Evolutionary conservation across 176 grass and related monocot species (phyloP), one percentile per base, ranked within the genome.

Genomic region (Miscanthus lutarioriparius): DNA sequence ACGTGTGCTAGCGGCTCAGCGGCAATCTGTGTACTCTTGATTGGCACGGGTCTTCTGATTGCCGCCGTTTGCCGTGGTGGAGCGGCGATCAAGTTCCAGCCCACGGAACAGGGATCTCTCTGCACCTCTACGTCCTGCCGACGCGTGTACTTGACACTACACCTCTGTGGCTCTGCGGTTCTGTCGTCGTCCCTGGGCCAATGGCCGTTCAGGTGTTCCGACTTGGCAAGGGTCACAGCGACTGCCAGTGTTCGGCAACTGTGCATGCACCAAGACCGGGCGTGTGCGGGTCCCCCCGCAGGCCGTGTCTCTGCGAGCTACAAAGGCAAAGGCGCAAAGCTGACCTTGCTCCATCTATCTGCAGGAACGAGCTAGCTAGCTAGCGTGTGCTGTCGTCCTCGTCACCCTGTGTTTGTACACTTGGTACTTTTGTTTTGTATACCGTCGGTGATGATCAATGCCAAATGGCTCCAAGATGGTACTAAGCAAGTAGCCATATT

Each of bases 271-370:
- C 35, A 12, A 23, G 58, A 62, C 10, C 23, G 4, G 23, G 66
- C 33, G 3, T 19, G 3, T 9, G 66, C 65, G 32, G 32, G 16
- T 4, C 65, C 64, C 15, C 7, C n/a, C 4, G 58, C 58, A 25
- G 32, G 33, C 16, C 16, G 7, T 67, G 65, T 12, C 53, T 1
- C 54, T 1, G 22, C 22, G 54, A n/a, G n/a, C n/a, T n/a, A n/a
- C n/a, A n/a, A n/a, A n/a, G n/a, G n/a, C n/a, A n/a, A n/a, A n/a
- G n/a, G n/a, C n/a, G n/a, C n/a, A 23, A 9, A 59, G 56, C 32
- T 69, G 66, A 69, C 66, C 66, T 78, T 79, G 28, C 38, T 74
- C 33, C 17, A 81, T 70, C 63, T 3, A 51, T 43, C 68, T 63
- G 22, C 22, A 70, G 12, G 39, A 47, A 74, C 19, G 19, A 70